Percentiles rank a stretch among this genome's conserved stretches.
These are phyloP conservation scores for Boletellus sp. DNA, from an alignment of 768 basidiomycete genomes.

Conservation along the genomic window DNA sequence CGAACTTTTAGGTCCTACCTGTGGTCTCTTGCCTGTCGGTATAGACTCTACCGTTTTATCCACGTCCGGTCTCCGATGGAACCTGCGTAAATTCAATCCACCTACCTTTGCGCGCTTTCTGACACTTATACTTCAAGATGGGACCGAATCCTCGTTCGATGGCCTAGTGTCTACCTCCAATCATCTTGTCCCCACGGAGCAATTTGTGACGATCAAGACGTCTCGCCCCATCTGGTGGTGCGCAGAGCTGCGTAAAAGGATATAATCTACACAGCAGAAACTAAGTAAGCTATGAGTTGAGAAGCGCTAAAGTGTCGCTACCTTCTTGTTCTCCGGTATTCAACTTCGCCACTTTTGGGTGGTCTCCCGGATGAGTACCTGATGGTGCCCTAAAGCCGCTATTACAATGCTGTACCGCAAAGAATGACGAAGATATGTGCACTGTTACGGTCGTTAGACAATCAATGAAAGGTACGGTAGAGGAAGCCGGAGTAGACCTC, in stretches of 20 bases:
- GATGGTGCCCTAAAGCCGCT: too few species aligned
- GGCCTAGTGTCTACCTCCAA: conserved; percentile 92
- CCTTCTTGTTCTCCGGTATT: too few species aligned
- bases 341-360: too few species aligned
- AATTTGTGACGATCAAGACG: conserved; percentile 69
- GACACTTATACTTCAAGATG: conserved; percentile 36
- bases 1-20: conserved; percentile 73
- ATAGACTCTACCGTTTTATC: conserved; percentile 71
- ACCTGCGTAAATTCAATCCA: conserved; percentile 56
- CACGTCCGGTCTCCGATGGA: conserved; percentile 86
- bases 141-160: conserved; percentile 71
- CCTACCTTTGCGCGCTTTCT: conserved; percentile 1
- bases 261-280: background rate
- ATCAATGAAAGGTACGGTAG: too few species aligned
- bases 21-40: conserved; percentile 93
- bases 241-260: conserved; percentile 51
- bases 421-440: too few species aligned
- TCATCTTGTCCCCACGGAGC: conserved; percentile 68
- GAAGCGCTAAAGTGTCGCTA: background rate
- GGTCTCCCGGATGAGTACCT: too few species aligned
- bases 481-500: too few species aligned
- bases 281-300: too few species aligned
- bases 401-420: too few species aligned
- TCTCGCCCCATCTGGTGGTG: conserved; percentile 90
- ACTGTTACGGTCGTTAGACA: too few species aligned